Evolutionary conservation across 2,329 filamentous ascomycete genomes (phyloP).

Genomic region (Pestalotiopsis sp.): DNA sequence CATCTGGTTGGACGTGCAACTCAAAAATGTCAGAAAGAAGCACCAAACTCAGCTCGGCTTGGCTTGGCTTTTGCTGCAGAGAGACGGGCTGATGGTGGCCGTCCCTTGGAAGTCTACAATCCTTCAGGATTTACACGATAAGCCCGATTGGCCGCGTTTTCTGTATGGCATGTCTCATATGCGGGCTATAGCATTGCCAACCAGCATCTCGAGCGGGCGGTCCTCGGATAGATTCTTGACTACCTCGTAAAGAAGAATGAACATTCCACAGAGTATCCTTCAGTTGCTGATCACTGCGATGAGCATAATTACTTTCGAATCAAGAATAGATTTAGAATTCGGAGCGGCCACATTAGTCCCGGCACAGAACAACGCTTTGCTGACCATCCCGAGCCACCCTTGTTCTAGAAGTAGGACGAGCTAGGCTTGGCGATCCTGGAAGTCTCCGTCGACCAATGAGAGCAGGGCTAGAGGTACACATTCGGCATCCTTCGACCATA

Average conservation of each 20-base stretch:
- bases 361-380: background rate
- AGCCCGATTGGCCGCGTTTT: background rate
- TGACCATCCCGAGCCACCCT: background rate
- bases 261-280: background rate
- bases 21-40: background rate
- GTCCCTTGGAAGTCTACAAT: background rate
- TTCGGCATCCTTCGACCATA: background rate
- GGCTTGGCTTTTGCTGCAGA: background rate
- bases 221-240: background rate
- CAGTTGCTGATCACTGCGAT: background rate
- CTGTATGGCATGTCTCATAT: background rate
- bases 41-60: no score
- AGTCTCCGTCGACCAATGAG: background rate
- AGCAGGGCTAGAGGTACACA: background rate
- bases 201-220: background rate
- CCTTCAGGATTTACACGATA: background rate
- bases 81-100: background rate
- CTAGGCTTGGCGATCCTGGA: background rate
- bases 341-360: background rate
- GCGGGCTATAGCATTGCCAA: background rate
- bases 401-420: background rate
- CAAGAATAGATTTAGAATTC: background rate
- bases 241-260: background rate
- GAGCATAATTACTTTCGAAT: background rate
- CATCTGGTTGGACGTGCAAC: background rate